Conservation (phyloP, 768 basidiomycete genomes). For the Mycena vitilis region DNA sequence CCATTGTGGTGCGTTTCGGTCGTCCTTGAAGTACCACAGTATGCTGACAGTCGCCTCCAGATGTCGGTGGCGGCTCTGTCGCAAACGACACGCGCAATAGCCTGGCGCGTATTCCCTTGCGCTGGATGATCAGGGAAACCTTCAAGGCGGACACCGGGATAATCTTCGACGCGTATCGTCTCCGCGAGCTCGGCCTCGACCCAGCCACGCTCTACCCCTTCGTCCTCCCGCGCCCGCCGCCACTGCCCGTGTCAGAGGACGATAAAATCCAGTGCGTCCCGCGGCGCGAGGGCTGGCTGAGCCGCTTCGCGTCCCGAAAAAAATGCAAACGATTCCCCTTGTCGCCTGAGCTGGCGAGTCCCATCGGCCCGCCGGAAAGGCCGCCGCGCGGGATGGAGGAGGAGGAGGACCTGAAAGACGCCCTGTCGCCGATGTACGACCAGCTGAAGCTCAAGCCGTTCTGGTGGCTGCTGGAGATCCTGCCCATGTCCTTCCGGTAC, state of each 20-base stretch:
- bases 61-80: constrained; percentile 70
- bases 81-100: constrained; percentile 58
- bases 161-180: constrained; percentile 62
- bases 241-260: constrained; percentile 39
- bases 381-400: constrained; percentile 57
- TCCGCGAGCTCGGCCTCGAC: constrained; percentile 63
- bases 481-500: constrained; percentile 57
- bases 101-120: constrained; percentile 66
- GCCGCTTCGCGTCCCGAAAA: constrained; percentile 10
- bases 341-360: constrained; percentile 26
- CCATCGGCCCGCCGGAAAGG: background rate
- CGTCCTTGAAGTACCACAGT: background rate
- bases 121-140: constrained; percentile 82
- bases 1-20: constrained; percentile 53
- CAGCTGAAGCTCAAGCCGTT: constrained; percentile 56
- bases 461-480: constrained; percentile 80
- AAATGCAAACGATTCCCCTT: constrained; percentile 11
- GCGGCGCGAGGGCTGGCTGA: constrained; percentile 18
- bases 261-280: constrained; percentile 12
- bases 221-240: constrained; percentile 52
- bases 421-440: constrained; percentile 68
- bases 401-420: constrained; percentile 72
- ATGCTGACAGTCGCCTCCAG: constrained; percentile 40
- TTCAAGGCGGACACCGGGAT: constrained; percentile 70
- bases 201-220: constrained; percentile 57